Base-by-base conservation (phyloP, 2,329 filamentous ascomycete genomes). In the Fusarium chlamydosporum region DNA sequence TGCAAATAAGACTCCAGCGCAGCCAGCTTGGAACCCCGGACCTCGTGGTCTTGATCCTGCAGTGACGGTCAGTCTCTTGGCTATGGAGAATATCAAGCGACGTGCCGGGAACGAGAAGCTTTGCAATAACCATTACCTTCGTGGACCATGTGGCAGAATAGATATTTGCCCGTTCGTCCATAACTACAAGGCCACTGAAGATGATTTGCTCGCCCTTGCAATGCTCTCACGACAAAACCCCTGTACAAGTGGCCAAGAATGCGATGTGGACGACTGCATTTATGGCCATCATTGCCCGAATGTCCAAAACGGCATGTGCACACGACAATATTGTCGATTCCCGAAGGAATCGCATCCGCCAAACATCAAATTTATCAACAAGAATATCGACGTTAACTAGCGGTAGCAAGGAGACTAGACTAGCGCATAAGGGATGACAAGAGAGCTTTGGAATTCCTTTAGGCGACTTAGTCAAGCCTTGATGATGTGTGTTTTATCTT, bases 271-370 rank as follows among this genome's bases (percentile, higher is more conserved):
- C 3, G 83, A 85, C 65, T 90, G 88, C 73, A 89, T 89, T 61
- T 89, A 90, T 69, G 88, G 88, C 4, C 88, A 90, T 74, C 84
- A 90, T 71, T 88, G 86, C 68, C 85, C 86, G 0, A 87, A 82
- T 62, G 80, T 85, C n/a, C 75, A 75, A 12, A 82, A 86, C 38
- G 84, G 83, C 6, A 71, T 80, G 26, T 89, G 87, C 75, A 79
- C 76, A 16, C 84, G 87, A 63, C 84, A 84, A 16, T 84, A 80
- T 71, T 89, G 87, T 80, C 85, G 85, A 65, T 89, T 89, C 72
- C 74, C 76, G 4, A 75, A 79, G 16, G 80, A 84, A 4, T 82
- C 84, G 20, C 87, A 89, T 74, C 86, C 87, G 0, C 86, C 87
- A 1, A 82, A 82, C n/a, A 89, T 86, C 6, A 86, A 82, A 68